phyloP scores from a whole-genome alignment of 2,329 filamentous ascomycete species.

The Nigrograna mackinnonii region DNA sequence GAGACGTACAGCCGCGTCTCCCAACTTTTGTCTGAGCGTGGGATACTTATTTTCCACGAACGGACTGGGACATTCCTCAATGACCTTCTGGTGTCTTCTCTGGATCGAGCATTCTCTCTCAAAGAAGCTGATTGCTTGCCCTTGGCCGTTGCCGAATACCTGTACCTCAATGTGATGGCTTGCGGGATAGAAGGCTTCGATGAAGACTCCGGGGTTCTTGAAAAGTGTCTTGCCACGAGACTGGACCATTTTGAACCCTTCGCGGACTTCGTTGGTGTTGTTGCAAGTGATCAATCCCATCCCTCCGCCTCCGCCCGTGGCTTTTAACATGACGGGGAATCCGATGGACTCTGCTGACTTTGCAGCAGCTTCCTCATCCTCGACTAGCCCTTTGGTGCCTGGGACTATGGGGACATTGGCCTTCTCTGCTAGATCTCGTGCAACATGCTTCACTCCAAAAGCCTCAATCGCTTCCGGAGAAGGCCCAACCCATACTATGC shows the following conservation, averaged over 20 bases:
- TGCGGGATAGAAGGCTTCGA: constrained; percentile 70
- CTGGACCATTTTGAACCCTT: constrained; percentile 72
- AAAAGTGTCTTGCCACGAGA: constrained; percentile 79
- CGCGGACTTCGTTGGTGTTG: constrained; percentile 68
- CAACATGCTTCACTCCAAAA: constrained; percentile 64
- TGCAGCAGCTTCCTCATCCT: constrained; percentile 51
- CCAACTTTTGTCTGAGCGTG: constrained; percentile 64
- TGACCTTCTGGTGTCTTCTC: constrained; percentile 84
- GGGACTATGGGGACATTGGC: constrained; percentile 60
- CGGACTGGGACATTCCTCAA: constrained; percentile 86
- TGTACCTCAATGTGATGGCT: constrained; percentile 89
- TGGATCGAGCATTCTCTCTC: constrained; percentile 90
- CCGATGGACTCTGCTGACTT: constrained; percentile 49
- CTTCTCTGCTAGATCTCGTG: constrained; percentile 56
- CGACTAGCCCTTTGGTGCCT: constrained; percentile 55
- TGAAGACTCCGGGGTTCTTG: constrained; percentile 75
- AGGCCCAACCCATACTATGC: constrained; percentile 65
- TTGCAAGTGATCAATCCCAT: constrained; percentile 83
- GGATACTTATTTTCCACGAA: constrained; percentile 56
- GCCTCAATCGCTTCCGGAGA: constrained; percentile 56
- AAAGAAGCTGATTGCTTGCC: constrained; percentile 79
- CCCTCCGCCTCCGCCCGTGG: constrained; percentile 65
- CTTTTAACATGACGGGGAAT: constrained; percentile 66
- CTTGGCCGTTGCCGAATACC: constrained; percentile 81
- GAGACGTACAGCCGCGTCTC: constrained; percentile 71